Evolutionary conservation across 805 yeast genomes (phyloP), one percentile per base, ranked within the genome.

Genomic region (Lachancea sp.): DNA sequence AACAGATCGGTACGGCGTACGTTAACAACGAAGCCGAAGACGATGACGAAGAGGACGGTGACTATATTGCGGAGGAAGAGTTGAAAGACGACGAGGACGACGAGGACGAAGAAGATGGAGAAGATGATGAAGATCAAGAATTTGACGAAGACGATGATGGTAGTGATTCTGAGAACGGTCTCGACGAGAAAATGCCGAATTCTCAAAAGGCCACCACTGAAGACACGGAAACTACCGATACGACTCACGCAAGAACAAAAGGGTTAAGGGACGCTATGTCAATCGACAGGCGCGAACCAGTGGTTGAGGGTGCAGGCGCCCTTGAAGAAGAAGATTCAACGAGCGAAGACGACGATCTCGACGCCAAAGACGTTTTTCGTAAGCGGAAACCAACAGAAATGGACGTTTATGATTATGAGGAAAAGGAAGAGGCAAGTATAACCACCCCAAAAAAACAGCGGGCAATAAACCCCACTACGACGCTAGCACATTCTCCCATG

Each of bases 341-440:
- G 3, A 39, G 40, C 22, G 47, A 44, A 26, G 43, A 34, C 17
- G 43, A 38, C n/a, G 48, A 40, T 22, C 27, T 15, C 10, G 45
- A 41, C 13, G 27, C 30, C 29, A 27, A 19, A 13, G 44, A 39
- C 22, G 45, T 55, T 25, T 51, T 60, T 17, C 46, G 53, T 11
- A 60, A 60, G 41, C 51, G 64, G 38, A 59, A 53, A 30, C 54
- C 62, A 0, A 56, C 56, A 5, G 66, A 62, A 29, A 22, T 60
- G 10, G 66, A 62, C 48, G 57, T 57, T 47, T 57, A 48, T 35
- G 56, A 54, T 10, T 58, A 60, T 38, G 47, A 47, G 13, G 53
- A 36, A 12, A 26, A 15, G 17, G 45, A 30, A 6, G 29, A 12
- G n/a, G 16, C 38, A 22, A 35, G 17, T 5, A 41, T n/a, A 22